Percentiles rank a stretch among this genome's conserved stretches.
These are phyloP conservation scores for Agastache rugosa DNA, from an alignment of 257 asterid genomes.

Conservation along the genomic window DNA sequence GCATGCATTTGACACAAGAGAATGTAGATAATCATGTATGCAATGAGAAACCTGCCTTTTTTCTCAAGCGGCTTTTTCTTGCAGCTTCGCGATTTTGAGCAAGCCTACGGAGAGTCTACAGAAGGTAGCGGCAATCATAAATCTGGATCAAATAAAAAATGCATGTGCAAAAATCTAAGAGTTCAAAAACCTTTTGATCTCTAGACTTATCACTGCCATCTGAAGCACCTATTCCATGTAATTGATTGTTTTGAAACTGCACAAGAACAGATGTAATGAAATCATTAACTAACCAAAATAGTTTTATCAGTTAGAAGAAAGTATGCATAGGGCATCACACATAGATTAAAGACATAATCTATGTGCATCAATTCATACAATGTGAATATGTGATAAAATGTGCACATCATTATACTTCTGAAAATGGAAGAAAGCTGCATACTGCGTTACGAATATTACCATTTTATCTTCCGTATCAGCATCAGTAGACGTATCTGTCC, in stretches of 20 bases:
- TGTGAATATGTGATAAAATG: not conserved
- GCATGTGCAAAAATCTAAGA: constrained; percentile 10
- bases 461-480: constrained; percentile 93
- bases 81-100: constrained; percentile 99
- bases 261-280: constrained; percentile 35
- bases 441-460: constrained; percentile 44
- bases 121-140: constrained; percentile 34
- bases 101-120: constrained; percentile 84
- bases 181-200: constrained; percentile 83
- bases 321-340: not conserved
- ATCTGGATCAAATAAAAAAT: constrained; percentile 10
- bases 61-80: constrained; percentile 91
- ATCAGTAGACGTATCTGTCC: constrained; percentile 89
- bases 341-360: not conserved
- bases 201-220: constrained; percentile 97
- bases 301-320: constrained; percentile 16
- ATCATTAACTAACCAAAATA: constrained; percentile 26
- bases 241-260: constrained; percentile 68
- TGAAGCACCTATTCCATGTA: constrained; percentile 62
- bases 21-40: constrained; percentile 6
- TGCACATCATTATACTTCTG: not conserved
- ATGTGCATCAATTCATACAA: not conserved
- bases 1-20: constrained; percentile 15
- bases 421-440: not conserved
- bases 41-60: constrained; percentile 57